phyloP scores from a whole-genome alignment of 805 yeast species.

The Blastobotrys robertii region DNA sequence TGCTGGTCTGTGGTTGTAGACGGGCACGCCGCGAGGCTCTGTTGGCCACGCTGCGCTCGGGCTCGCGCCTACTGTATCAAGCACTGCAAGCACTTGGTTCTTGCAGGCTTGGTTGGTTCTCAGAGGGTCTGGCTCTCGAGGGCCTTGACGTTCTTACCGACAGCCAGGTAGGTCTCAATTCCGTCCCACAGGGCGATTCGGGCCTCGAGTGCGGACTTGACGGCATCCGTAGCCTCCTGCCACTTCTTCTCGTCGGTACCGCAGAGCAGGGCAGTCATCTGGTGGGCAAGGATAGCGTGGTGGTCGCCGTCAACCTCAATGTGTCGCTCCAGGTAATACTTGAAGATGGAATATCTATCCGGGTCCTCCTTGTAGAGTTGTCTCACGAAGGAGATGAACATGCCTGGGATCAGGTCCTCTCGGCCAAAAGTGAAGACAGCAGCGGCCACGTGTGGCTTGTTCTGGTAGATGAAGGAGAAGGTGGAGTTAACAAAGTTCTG shows the following conservation, averaged over 20 bases:
- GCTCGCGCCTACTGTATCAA: too few species aligned
- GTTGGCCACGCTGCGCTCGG: too few species aligned
- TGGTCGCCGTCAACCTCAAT: conserved; percentile 18
- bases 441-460: conserved; percentile 15
- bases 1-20: too few species aligned
- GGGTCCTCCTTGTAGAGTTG: conserved; percentile 14
- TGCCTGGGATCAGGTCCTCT: conserved; percentile 16
- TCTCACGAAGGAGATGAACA: conserved; percentile 17
- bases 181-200: conserved; percentile 16
- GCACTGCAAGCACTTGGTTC: too few species aligned
- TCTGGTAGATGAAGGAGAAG: conserved; percentile 10
- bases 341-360: conserved; percentile 15
- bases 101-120: too few species aligned
- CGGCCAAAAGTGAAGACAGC: conserved; percentile 18
- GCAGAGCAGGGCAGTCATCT: conserved; percentile 15
- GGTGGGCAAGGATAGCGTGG: conserved; percentile 16
- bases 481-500: conserved; percentile 12
- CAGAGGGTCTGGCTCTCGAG: too few species aligned
- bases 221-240: conserved; percentile 15
- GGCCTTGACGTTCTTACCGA: too few species aligned
- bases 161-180: conserved; percentile 5
- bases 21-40: too few species aligned
- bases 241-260: conserved; percentile 15
- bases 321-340: conserved; percentile 17
- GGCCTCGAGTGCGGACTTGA: conserved; percentile 12